Evolutionary conservation across 768 basidiomycete genomes (phyloP), one percentile per base, ranked within the genome.

Genomic region (Daedaleopsis sinensis): DNA sequence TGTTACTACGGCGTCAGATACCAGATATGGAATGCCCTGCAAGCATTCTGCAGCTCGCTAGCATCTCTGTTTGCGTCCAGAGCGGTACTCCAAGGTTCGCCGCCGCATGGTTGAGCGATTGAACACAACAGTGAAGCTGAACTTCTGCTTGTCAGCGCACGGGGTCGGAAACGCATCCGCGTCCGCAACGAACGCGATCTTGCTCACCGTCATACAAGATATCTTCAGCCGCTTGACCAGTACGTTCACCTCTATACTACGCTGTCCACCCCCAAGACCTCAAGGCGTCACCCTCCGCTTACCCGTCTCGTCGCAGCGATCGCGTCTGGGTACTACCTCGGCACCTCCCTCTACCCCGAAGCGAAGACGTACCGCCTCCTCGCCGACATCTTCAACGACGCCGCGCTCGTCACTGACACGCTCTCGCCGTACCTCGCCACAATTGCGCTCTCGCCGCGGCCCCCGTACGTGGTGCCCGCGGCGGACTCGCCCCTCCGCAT

Each of bases 121-220:
- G 3, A 3, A 7, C 27, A 32, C 4, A 7, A 32, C 27, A 32
- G 7, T 3, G 3, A 3, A 32, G 7, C 27, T 32, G 27, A 32
- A 32, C 7, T 32, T 3, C 3, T 16, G 15, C n/a, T 0, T 46
- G 42, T 18, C 62, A 86, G 88, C 87, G 37, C 82, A 87, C 61
- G 89, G 89, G 5, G 88, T 90, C n/a, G 89, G 89, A 0, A 79
- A 88, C 57, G 80, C 87, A 6, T 82, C 82, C 12, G 86, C 84
- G 5, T 85, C 86, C 1, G 83, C 88, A 5, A 90, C 88, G 0
- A 70, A 88, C 54, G 89, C 89, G 0, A 73, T 90, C 11, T 74
- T 90, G 11, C 71, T 90, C 35, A 86, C 84, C 0, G 80, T 89
- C n/a, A 64, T 88, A 6, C 88, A 88, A 73, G 88, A 90, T 57